A percentile compares a stretch with the other conserved stretches of the same genome.
phyloP scores from a whole-genome alignment of 2,329 filamentous ascomycete genomes.

The Cercospora nicotianae region DNA sequence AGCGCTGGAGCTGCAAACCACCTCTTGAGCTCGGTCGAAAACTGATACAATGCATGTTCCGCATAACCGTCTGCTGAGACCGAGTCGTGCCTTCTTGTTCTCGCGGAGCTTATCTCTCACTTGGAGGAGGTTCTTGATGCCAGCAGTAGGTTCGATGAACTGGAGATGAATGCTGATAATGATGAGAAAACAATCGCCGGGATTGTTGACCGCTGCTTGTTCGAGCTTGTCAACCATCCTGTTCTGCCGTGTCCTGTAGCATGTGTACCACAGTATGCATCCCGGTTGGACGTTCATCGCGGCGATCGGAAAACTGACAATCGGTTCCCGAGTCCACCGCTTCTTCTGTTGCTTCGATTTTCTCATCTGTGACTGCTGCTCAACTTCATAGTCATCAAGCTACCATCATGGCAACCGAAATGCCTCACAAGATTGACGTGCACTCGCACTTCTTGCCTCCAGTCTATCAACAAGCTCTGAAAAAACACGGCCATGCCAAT shows the following conservation, averaged over 20 bases:
- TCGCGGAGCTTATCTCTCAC: too few relatives aligned
- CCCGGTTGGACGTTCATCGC: neutral
- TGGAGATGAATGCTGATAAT: neutral
- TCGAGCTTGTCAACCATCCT: neutral
- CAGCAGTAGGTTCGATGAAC: neutral
- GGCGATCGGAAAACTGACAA: neutral
- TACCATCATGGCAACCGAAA: slow-evolving; percentile 14
- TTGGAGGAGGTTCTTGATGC: too few relatives aligned
- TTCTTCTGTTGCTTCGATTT: neutral
- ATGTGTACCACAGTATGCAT: neutral
- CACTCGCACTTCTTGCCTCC: slow-evolving; percentile 52
- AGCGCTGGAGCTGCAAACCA: neutral
- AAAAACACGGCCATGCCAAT: slow-evolving; percentile 45
- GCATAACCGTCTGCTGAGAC: neutral
- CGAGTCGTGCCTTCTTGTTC: too few relatives aligned
- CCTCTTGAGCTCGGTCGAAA: neutral
- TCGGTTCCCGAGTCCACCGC: neutral
- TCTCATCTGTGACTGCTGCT: neutral
- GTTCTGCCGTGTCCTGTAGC: neutral
- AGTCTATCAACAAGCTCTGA: slow-evolving; percentile 45
- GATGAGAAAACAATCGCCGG: neutral
- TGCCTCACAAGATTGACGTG: slow-evolving; percentile 46
- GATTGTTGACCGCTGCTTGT: neutral
- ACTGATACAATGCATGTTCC: neutral
- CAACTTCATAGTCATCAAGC: neutral